Conservation (phyloP, 2,329 filamentous ascomycete species). For the Fonsecaea monophora region DNA sequence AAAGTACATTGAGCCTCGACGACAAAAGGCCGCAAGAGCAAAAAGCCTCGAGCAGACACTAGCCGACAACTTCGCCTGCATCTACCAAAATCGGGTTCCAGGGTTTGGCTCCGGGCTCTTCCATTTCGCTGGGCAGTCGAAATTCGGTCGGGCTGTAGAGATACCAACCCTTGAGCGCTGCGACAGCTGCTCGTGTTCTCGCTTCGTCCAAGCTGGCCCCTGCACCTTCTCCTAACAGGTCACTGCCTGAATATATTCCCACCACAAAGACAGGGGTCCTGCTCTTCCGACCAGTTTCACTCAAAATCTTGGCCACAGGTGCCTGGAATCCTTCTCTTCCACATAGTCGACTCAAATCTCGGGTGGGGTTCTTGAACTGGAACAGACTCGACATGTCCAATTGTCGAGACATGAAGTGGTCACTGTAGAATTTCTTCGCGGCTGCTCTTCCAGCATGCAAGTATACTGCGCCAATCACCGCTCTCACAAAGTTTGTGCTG, state of each 20-base stretch:
- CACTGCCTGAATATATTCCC: conserved; percentile 87
- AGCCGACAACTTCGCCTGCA: conserved; percentile 69
- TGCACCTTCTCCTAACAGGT: conserved; percentile 91
- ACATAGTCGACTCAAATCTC: conserved; percentile 83
- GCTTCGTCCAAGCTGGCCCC: conserved; percentile 80
- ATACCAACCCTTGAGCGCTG: conserved; percentile 92
- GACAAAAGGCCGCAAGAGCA: conserved; percentile 10
- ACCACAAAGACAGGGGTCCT: conserved; percentile 91
- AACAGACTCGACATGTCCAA: conserved; percentile 81
- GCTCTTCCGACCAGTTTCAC: conserved; percentile 85
- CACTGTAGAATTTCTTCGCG: conserved; percentile 81
- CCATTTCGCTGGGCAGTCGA: conserved; percentile 72
- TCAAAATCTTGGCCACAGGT: conserved; percentile 84
- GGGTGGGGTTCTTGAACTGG: conserved; percentile 80
- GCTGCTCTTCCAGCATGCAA: conserved; percentile 79
- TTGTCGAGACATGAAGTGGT: conserved; percentile 81
- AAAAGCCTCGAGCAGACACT: conserved; percentile 21
- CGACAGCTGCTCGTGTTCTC: conserved; percentile 78
- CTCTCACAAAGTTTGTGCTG: conserved; percentile 78
- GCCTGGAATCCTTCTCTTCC: conserved; percentile 85
- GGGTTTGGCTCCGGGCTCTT: conserved; percentile 64
- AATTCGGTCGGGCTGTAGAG: conserved; percentile 80
- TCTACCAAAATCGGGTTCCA: conserved; percentile 75
- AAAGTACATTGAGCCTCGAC: conserved; percentile 16
- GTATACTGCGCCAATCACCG: conserved; percentile 84